A percentile compares a stretch with the other conserved stretches of the same genome.
phyloP scores from a whole-genome alignment of 176 grass and related monocot species.

The Alopecurus myosuroides region DNA sequence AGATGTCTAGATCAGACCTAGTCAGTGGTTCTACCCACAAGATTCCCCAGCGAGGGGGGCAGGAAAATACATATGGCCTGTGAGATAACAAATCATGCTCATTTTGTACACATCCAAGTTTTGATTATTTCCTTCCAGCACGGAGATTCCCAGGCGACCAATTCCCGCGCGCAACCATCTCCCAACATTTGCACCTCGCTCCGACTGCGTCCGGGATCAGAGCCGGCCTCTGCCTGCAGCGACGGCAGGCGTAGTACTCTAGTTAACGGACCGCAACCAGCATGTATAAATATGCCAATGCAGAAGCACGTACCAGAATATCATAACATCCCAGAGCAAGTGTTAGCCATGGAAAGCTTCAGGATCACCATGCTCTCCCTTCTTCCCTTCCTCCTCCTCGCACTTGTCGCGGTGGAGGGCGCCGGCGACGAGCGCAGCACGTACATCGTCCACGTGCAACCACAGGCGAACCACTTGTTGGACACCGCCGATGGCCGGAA shows the following conservation, averaged over 20 bases:
- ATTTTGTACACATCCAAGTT: background rate
- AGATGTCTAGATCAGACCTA: background rate
- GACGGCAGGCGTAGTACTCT: background rate
- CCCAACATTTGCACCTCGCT: background rate
- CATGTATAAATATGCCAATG: constrained; percentile 16
- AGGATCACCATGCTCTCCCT: background rate
- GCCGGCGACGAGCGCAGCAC: background rate
- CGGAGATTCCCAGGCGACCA: constrained; percentile 1
- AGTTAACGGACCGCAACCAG: background rate
- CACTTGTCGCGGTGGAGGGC: background rate
- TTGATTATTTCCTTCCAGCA: no score
- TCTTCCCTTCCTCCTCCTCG: background rate
- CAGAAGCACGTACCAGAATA: background rate
- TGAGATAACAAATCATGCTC: background rate
- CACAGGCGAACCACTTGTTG: background rate
- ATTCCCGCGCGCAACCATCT: background rate
- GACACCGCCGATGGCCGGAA: constrained; percentile 20
- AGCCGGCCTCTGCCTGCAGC: constrained; percentile 6
- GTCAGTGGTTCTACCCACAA: background rate
- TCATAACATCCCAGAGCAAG: background rate
- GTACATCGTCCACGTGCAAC: constrained; percentile 41
- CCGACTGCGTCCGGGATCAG: background rate
- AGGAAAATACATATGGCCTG: background rate
- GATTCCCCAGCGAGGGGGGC: no score
- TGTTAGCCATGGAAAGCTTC: constrained; percentile 15